Evolutionary conservation across 805 yeast species (phyloP).

Genomic region (Tetrapisispora nanseiensis): DNA sequence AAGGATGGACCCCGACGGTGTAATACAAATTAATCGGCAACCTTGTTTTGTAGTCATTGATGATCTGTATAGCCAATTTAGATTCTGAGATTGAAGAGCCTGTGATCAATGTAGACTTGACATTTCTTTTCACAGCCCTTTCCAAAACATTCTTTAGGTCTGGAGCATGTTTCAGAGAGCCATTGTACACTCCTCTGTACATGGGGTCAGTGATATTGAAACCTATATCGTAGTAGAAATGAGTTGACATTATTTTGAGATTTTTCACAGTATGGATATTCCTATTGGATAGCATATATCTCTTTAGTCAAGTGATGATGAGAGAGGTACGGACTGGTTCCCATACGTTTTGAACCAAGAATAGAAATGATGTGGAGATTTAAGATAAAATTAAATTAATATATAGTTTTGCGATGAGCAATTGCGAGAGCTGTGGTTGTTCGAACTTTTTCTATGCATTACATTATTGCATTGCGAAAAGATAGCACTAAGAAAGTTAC

Average conservation of each 20-base stretch:
- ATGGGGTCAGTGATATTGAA: constrained; percentile 83
- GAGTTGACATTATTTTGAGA: not conserved
- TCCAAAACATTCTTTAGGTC: constrained; percentile 58
- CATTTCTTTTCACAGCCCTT: constrained; percentile 59
- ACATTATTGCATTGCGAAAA: no score
- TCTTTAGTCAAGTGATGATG: no score
- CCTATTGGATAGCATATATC: no score
- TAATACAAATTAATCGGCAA: constrained; percentile 32
- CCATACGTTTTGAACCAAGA: no score
- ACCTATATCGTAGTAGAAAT: constrained; percentile 37
- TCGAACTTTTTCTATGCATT: no score
- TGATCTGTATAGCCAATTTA: constrained; percentile 22
- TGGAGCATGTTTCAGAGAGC: constrained; percentile 51
- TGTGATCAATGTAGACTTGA: constrained; percentile 64
- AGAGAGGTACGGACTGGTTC: no score
- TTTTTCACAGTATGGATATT: no score
- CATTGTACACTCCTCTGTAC: constrained; percentile 76
- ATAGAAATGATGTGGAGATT: no score
- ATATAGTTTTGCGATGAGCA: no score
- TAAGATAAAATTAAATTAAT: no score
- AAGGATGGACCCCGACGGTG: constrained; percentile 95
- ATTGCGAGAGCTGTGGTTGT: no score
- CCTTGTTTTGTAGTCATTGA: not conserved
- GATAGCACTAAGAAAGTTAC: no score
- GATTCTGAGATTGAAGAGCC: constrained; percentile 69